Conservation (phyloP, 192 early-diverging fungal species). For the Gaertneriomyces semiglobifer region DNA sequence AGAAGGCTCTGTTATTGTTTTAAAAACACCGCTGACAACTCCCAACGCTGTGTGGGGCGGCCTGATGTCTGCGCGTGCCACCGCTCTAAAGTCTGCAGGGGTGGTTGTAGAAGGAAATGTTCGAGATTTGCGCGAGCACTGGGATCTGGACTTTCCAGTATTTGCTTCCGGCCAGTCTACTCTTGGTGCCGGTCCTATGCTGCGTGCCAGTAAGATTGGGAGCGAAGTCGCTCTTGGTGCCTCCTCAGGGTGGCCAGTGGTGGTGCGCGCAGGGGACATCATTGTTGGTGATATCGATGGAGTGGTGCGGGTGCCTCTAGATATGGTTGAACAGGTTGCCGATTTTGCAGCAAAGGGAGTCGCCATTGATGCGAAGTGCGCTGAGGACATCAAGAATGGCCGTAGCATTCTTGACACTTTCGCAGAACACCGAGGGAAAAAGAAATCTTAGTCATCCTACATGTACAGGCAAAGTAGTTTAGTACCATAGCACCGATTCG, state of each 20-base stretch:
- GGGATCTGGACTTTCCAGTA: slow-evolving; percentile 33
- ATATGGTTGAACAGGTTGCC: slow-evolving; percentile 31
- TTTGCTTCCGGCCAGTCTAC: slow-evolving; percentile 34
- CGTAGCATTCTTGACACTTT: slow-evolving; percentile 39
- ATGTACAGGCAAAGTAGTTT: neutral
- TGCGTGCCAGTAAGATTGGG: slow-evolving; percentile 27
- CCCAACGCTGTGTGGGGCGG: slow-evolving; percentile 57
- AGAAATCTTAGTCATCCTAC: neutral
- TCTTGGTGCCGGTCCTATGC: slow-evolving; percentile 36
- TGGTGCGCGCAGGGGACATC: slow-evolving; percentile 35
- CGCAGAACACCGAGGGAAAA: slow-evolving; percentile 37
- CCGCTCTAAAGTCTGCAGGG: slow-evolving; percentile 29
- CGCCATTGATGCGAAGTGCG: slow-evolving; percentile 35
- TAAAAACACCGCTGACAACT: slow-evolving; percentile 28
- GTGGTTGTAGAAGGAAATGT: slow-evolving; percentile 46
- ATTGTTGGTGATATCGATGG: slow-evolving; percentile 53
- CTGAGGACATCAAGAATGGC: slow-evolving; percentile 37
- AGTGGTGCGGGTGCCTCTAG: slow-evolving; percentile 42
- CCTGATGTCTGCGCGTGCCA: slow-evolving; percentile 43
- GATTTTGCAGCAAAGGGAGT: slow-evolving; percentile 10
- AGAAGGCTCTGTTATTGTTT: slow-evolving; percentile 39
- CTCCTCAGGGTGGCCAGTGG: slow-evolving; percentile 13
- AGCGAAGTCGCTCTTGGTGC: slow-evolving; percentile 31
- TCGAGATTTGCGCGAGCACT: slow-evolving; percentile 45
- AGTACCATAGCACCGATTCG: neutral